Evolutionary conservation across 2,329 filamentous ascomycete species (phyloP), one percentile per base, ranked within the genome.

Genomic region (Aspergillus sp.): DNA sequence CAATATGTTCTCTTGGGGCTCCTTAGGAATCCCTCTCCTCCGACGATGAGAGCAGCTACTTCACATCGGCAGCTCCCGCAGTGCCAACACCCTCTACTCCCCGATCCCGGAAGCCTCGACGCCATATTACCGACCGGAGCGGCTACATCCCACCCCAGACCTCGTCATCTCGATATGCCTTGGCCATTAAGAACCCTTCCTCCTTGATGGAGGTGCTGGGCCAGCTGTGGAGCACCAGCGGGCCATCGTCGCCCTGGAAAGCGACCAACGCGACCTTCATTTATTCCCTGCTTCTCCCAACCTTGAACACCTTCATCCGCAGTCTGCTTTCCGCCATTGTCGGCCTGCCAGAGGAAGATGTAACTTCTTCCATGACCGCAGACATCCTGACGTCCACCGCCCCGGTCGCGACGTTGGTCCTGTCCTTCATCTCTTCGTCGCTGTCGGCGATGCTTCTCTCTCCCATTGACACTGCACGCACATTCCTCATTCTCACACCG

Each of bases 161-260:
- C 70, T 28, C 77, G 58, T 62, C 70, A 3, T 70, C 81, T 2
- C 73, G 81, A 61, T 85, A 93, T 73, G 87, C 88, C 59, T 83
- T 97, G 21, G 80, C 83, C 23, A 82, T 97, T 19, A 89, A 88
- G 65, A 88, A 88, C 61, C 82, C 91, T 10, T 90, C 94, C 72
- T 94, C 93, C 0, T 82, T 98, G 59, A 85, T 93, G 68, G 92
- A 97, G 66, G 91, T 95, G 2, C 86, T 99, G 62, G 88, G 89
- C 6, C 90, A 96, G 73, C 80, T 98, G 19, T 98, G 95, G 91
- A 85, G 89, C 51, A 94, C 90, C 67, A 94, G 96, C 73, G 91
- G 92, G 38, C 89, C 89, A 0, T 93, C 92, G 84, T 95, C 95
- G 4, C 88, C 97, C 5, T 99, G 94, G 93, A 97, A 97, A 75